Conservation (phyloP, 1,139 yeast genomes). For the Torulaspora globosa region DNA sequence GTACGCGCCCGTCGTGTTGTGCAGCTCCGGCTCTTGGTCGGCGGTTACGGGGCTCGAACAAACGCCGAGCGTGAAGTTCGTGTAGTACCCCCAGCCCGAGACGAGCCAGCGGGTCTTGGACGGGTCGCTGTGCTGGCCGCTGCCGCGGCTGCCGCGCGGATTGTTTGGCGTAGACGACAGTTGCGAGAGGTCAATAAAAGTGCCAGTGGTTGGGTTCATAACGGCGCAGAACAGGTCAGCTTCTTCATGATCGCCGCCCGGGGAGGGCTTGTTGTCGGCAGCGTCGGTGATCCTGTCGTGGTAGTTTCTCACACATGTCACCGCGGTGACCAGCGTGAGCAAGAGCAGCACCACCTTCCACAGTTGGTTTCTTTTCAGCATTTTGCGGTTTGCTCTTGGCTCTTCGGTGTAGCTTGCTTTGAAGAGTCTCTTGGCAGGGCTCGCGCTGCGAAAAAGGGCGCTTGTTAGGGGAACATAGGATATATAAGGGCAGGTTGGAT, state of each 20-base stretch:
- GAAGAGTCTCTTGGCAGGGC: background rate
- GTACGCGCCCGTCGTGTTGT: constrained; percentile 60
- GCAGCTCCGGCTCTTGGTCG: constrained; percentile 37
- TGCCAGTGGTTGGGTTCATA: constrained; percentile 34
- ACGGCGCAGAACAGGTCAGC: constrained; percentile 33
- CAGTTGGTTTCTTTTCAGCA: background rate
- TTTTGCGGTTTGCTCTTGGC: background rate
- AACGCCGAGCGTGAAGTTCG: constrained; percentile 74
- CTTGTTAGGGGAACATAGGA: background rate
- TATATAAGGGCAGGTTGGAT: background rate
- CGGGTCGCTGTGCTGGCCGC: no score
- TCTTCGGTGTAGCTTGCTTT: background rate
- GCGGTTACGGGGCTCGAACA: constrained; percentile 52
- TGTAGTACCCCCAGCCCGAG: constrained; percentile 64
- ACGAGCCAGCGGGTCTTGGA: constrained; percentile 54
- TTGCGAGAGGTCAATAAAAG: constrained; percentile 34
- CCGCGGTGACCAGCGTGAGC: background rate
- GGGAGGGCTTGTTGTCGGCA: background rate
- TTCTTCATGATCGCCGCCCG: constrained; percentile 8
- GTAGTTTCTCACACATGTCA: background rate
- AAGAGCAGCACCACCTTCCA: background rate
- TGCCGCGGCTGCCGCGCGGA: constrained; percentile 11
- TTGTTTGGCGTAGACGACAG: constrained; percentile 32
- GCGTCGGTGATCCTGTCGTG: no score
- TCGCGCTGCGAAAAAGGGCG: background rate